These are phyloP conservation scores for Epichloe baconii DNA, from an alignment of 2,329 filamentous ascomycete species.

Conservation along the genomic window DNA sequence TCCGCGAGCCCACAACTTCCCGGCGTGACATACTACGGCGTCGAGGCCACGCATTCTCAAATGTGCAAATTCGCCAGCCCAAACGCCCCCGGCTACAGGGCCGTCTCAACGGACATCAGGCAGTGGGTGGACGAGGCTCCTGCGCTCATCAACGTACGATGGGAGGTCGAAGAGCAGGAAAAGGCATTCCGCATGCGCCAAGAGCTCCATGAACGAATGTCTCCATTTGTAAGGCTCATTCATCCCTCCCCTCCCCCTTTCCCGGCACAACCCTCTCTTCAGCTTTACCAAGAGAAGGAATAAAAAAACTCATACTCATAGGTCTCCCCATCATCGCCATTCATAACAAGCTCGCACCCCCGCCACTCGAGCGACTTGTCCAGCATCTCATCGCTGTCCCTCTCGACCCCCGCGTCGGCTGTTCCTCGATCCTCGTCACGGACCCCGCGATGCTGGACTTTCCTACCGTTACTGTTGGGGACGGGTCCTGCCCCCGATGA, in stretches of 20 bases:
- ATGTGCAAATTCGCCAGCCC: conserved; percentile 61
- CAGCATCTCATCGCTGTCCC: conserved; percentile 2
- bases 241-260: neutral
- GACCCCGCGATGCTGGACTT: neutral
- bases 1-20: conserved; percentile 58
- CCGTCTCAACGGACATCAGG: conserved; percentile 33
- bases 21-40: conserved; percentile 60
- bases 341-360: neutral
- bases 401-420: neutral
- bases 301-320: neutral
- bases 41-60: conserved; percentile 55
- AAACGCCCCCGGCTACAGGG: conserved; percentile 51
- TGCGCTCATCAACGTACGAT: conserved; percentile 39
- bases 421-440: neutral
- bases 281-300: too few relatives aligned
- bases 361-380: conserved; percentile 1
- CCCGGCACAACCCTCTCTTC: neutral
- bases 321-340: neutral
- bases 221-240: conserved; percentile 11
- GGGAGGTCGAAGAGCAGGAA: conserved; percentile 47
- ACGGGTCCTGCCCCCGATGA: neutral
- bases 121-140: conserved; percentile 43
- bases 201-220: conserved; percentile 32
- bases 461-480: conserved; percentile 1
- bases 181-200: conserved; percentile 28